Base-by-base conservation (phyloP, 805 yeast species). In the Metschnikowia orientalis region DNA sequence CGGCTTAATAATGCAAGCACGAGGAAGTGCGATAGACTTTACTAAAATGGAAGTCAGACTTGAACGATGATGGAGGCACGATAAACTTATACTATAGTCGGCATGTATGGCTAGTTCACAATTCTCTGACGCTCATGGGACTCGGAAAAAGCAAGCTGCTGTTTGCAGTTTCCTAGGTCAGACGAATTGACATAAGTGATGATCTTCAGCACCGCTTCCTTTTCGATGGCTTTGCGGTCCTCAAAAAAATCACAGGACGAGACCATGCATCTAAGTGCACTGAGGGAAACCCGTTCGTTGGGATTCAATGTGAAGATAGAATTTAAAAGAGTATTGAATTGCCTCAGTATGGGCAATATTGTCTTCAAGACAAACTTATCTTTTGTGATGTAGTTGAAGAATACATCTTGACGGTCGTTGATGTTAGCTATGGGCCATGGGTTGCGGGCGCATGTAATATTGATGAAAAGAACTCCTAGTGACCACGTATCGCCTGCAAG, bases 341-440 rank as follows among this genome's bases (percentile, higher is more conserved):
- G 81, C 12, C 59, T 52, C 18, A 89, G 79, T 5, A 88, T 71
- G 23, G 95, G 94, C 42, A 88, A 61, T 18, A 88, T 86, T 34
- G 73, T 70, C 50, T 67, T 57, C 35, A 88, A 61, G 4, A 86
- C 70, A 8, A 57, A 49, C 26, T 43, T 39, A 8, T 76, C 69
- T 42, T 77, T 75, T 30, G 70, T 62, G 21, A 76, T 64, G 55
- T 72, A 89, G 16, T 77, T 79, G 38, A 64, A 64, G 58, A 82
- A 88, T 0, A 94, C 70, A 25, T 56, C 58, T 26, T 55, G 57
- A 18, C 80, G 87, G 26, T 71, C 71, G 8, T 50, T 52, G 23
- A 75, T 61, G 32, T 81, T 72, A 8, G 95, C 94, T 45, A 80
- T 77, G 31, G 85, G 74, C 96, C 96, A 88, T 18, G 96, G 95